Evolutionary conservation across 1,284 basidiomycete species (phyloP).

Genomic region (Papiliotrema flavescens): DNA sequence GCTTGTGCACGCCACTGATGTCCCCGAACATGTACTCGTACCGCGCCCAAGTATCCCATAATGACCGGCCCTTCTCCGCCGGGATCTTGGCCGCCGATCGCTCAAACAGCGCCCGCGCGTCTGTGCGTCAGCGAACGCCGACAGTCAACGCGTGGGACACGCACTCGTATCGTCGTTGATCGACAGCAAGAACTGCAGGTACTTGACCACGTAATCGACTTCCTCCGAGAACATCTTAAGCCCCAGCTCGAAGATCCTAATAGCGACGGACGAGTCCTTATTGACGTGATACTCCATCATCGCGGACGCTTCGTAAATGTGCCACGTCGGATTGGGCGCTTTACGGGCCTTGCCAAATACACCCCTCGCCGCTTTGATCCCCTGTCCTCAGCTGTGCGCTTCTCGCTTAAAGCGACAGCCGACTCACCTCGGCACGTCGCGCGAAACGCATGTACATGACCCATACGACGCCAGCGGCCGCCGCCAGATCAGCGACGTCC

Average conservation of each 20-base stretch:
- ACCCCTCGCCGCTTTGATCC: slow-evolving; percentile 69
- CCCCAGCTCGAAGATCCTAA: slow-evolving; percentile 92
- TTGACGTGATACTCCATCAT: slow-evolving; percentile 95
- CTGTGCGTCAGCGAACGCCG: slow-evolving; percentile 55
- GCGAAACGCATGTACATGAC: slow-evolving; percentile 91
- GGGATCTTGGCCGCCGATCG: slow-evolving; percentile 65
- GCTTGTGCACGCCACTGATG: slow-evolving; percentile 78
- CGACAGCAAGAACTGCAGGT: slow-evolving; percentile 87
- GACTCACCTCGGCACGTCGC: slow-evolving; percentile 65
- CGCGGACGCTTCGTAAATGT: slow-evolving; percentile 87
- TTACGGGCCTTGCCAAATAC: slow-evolving; percentile 82
- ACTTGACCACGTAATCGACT: slow-evolving; percentile 78
- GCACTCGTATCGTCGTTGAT: slow-evolving; percentile 94
- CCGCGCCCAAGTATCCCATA: slow-evolving; percentile 94
- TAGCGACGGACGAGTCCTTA: slow-evolving; percentile 78
- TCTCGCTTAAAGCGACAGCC: not conserved
- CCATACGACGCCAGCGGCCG: slow-evolving; percentile 56
- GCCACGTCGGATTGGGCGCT: slow-evolving; percentile 83
- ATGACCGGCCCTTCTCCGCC: slow-evolving; percentile 71
- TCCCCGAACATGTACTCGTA: slow-evolving; percentile 96
- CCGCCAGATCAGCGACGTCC: slow-evolving; percentile 53
- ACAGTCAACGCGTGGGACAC: slow-evolving; percentile 31
- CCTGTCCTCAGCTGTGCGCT: slow-evolving; percentile 42
- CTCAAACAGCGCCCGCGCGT: slow-evolving; percentile 94
- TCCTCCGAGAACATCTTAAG: slow-evolving; percentile 79